Base-by-base conservation (phyloP, 495 filamentous ascomycete genomes). In the Hyaloscypha finlandica region DNA sequence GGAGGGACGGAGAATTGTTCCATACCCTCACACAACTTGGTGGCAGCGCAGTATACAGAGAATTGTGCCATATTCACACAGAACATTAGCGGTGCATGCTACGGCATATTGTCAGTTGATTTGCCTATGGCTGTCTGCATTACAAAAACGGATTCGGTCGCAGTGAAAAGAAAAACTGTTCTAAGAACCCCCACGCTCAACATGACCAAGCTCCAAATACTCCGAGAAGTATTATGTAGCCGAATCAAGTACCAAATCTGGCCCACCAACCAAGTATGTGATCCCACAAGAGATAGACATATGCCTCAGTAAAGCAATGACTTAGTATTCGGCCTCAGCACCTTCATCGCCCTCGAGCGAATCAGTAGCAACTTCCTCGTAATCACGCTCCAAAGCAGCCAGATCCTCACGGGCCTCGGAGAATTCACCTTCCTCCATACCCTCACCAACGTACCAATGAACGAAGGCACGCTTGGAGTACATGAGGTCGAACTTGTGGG, bases 361-460 rank as follows among this genome's bases (percentile, higher is more conserved):
- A 81, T 99, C 95, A 76, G 93, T 93, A 70, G 93, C 95, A 74
- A 99, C 95, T 81, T 99, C 95, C 83, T 98, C 96, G 84, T 99
- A 99, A 81, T 99, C 95, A 70, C 94, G 91, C 88, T 99, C 95
- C 54, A 99, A 88, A 73, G 95, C 95, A 74, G 95, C 95, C 74
- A 99, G 80, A 81, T 99, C 95, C 85, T 99, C 95, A 80, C 95
- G 92, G 61, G 95, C 95, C 86, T 99, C 95, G 58, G 92, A 96
- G 86, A 99, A 99, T 80, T 99, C 95, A 77, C 95, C 95, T 81
- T 99, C 95, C 85, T 99, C 95, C 95, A 99, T 99, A 88, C 95
- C 95, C 86, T 99, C 95, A 82, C 95, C 95, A 78, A 99, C 95
- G 74, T 99, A 99, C 95, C 95, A 99, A 82, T 99, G 95, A 60